Evolutionary conservation across 2,329 filamentous ascomycete species (phyloP).

Genomic region (Aspergillus pseudoterreus): DNA sequence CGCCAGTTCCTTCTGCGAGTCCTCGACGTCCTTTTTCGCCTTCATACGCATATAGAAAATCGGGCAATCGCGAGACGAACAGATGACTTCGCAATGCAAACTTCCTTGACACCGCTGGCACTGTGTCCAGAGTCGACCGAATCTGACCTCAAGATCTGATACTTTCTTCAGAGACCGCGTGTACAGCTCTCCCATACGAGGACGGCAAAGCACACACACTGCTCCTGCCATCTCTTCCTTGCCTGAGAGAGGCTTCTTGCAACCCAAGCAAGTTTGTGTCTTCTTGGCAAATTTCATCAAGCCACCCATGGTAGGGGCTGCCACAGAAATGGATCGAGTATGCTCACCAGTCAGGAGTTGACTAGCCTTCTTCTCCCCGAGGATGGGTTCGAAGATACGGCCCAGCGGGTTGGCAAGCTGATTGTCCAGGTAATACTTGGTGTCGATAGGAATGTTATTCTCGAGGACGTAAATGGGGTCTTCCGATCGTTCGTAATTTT

Average conservation of each 20-base stretch:
- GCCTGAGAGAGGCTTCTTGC: slow-evolving; percentile 87
- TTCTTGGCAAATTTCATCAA: slow-evolving; percentile 99
- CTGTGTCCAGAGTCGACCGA: slow-evolving; percentile 93
- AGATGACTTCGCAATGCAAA: slow-evolving; percentile 98
- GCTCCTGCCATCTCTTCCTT: slow-evolving; percentile 79
- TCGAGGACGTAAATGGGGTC: slow-evolving; percentile 96
- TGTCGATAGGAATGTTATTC: slow-evolving; percentile 96
- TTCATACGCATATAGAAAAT: slow-evolving; percentile 99
- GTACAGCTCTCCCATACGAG: slow-evolving; percentile 86
- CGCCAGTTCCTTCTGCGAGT: slow-evolving; percentile 82
- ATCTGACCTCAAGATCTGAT: slow-evolving; percentile 87
- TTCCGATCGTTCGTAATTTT: slow-evolving; percentile 96
- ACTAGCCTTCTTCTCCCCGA: slow-evolving; percentile 86
- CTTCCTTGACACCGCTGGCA: slow-evolving; percentile 97
- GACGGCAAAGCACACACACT: slow-evolving; percentile 80
- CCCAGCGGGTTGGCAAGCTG: slow-evolving; percentile 91
- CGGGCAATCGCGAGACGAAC: slow-evolving; percentile 90
- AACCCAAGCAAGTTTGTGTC: slow-evolving; percentile 97
- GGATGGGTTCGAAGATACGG: slow-evolving; percentile 95
- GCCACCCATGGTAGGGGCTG: slow-evolving; percentile 84
- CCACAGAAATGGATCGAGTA: slow-evolving; percentile 89
- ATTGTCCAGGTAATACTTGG: slow-evolving; percentile 97
- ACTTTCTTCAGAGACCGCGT: slow-evolving; percentile 84
- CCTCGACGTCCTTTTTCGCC: slow-evolving; percentile 97
- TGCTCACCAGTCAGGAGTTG: slow-evolving; percentile 88